Base-by-base conservation (phyloP, 2,329 filamentous ascomycete species). In the Curvularia verruculosa region DNA sequence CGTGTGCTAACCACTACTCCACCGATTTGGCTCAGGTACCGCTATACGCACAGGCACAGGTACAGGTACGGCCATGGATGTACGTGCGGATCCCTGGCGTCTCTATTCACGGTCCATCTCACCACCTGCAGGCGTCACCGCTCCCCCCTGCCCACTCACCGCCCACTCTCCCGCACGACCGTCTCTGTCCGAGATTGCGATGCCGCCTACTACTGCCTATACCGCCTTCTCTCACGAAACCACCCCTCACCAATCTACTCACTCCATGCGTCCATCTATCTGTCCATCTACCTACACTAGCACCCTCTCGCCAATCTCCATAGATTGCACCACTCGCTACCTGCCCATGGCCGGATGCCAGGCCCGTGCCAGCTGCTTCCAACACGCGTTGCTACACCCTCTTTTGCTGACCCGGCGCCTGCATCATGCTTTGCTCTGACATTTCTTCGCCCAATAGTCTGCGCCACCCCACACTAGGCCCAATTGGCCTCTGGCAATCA, bases 231-330 rank as follows among this genome's bases (percentile, higher is more conserved):
- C 26, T 9, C 26, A 29, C 26, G 10, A 12, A n/a, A n/a, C n/a
- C n/a, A n/a, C n/a, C 29, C 10, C 29, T 15, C 13, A 37, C 54
- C 36, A 56, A n/a, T n/a, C n/a, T n/a, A n/a, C n/a, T n/a, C n/a
- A n/a, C n/a, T n/a, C n/a, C n/a, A n/a, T n/a, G n/a, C n/a, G n/a
- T n/a, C n/a, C n/a, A n/a, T n/a, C n/a, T n/a, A n/a, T n/a, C n/a
- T n/a, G n/a, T n/a, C n/a, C n/a, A n/a, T n/a, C 52, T 54, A 24
- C 49, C 52, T 52, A 10, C 23, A 46, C 47, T 46, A 29, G 7
- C 31, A 52, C 36, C 44, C 53, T 48, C 49, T 61, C 59, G 56
- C 39, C 53, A 65, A 65, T 65, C 59, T 65, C 49, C 7, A 8
- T 54, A 63, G 51, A 65, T 59, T 65, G 47, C 40, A 55, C 40